Conservation (phyloP, 495 filamentous ascomycete genomes). For the Penicillium goetzii region DNA sequence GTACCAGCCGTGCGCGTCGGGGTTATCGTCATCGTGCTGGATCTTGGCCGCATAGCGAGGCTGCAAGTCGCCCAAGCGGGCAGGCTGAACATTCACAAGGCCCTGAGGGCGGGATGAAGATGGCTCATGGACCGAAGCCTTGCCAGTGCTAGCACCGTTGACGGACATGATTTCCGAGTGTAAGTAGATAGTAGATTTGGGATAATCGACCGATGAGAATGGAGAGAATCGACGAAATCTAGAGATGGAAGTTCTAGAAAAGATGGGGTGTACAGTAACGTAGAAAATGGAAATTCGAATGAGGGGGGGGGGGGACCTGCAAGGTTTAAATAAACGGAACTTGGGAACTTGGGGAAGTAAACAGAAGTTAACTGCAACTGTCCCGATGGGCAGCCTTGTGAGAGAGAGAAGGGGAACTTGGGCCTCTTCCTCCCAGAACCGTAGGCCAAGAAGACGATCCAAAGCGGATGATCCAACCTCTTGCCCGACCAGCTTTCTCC, state of each 20-base stretch:
- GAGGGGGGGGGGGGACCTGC: not conserved
- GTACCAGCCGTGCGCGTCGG: slow-evolving; percentile 84
- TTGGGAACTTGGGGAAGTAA: not conserved
- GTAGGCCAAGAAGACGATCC: too few species aligned
- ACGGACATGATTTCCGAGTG: slow-evolving; percentile 31
- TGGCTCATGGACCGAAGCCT: slow-evolving; percentile 40
- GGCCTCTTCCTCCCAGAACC: not conserved
- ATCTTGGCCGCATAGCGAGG: slow-evolving; percentile 82
- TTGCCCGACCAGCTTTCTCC: slow-evolving; percentile 17
- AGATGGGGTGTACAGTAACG: not conserved
- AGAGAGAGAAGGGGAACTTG: not conserved
- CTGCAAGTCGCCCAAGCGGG: slow-evolving; percentile 82
- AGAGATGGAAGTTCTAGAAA: not conserved
- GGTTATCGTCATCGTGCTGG: slow-evolving; percentile 66
- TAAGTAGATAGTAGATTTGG: not conserved
- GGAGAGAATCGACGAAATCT: not conserved
- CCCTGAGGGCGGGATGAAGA: slow-evolving; percentile 19
- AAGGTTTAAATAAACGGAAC: slow-evolving; percentile 16
- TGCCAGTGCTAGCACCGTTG: slow-evolving; percentile 41
- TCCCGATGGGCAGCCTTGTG: slow-evolving; percentile 1
- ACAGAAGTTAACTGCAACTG: not conserved
- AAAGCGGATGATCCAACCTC: not conserved
- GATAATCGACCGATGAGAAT: not conserved
- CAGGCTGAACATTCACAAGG: slow-evolving; percentile 79
- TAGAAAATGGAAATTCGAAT: not conserved